These are phyloP conservation scores for Syzygium aromaticum DNA, from an alignment of 345 rosid species.

Conservation along the genomic window DNA sequence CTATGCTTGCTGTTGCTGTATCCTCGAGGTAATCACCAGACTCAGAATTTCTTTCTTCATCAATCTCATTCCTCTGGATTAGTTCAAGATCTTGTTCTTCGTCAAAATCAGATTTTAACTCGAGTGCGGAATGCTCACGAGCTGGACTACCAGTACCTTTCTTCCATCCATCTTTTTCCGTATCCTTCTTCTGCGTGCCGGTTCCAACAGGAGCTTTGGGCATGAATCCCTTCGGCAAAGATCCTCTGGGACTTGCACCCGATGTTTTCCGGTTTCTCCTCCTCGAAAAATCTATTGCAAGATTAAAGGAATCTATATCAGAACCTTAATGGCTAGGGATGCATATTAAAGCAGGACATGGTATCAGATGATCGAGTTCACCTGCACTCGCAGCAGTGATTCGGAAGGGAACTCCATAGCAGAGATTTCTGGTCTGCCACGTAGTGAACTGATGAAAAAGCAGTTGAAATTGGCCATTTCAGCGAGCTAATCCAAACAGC, in stretches of 20 bases:
- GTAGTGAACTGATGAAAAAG: conserved; percentile 30
- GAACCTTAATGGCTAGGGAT: neutral
- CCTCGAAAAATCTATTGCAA: conserved; percentile 53
- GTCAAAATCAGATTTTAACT: conserved; percentile 15
- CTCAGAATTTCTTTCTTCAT: conserved; percentile 13
- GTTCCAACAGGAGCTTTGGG: conserved; percentile 35
- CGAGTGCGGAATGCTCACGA: conserved; percentile 12
- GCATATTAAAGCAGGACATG: neutral
- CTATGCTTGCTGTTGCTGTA: conserved; percentile 2
- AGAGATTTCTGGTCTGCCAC: conserved; percentile 20
- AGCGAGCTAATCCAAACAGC: neutral
- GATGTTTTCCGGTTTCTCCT: conserved; percentile 45
- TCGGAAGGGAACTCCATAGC: conserved; percentile 29
- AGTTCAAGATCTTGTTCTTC: conserved; percentile 20
- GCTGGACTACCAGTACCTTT: conserved; percentile 19
- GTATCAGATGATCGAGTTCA: neutral
- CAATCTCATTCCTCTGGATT: conserved; percentile 8
- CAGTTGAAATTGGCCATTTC: conserved; percentile 1
- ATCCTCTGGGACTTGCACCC: conserved; percentile 33
- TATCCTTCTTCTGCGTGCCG: conserved; percentile 34
- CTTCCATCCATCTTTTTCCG: conserved; percentile 27
- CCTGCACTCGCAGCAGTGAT: conserved; percentile 25
- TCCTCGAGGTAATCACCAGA: conserved; percentile 9
- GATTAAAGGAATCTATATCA: neutral
- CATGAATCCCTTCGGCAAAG: conserved; percentile 41